Conservation (phyloP, 345 rosid genomes). For the Brassica rapa region DNA sequence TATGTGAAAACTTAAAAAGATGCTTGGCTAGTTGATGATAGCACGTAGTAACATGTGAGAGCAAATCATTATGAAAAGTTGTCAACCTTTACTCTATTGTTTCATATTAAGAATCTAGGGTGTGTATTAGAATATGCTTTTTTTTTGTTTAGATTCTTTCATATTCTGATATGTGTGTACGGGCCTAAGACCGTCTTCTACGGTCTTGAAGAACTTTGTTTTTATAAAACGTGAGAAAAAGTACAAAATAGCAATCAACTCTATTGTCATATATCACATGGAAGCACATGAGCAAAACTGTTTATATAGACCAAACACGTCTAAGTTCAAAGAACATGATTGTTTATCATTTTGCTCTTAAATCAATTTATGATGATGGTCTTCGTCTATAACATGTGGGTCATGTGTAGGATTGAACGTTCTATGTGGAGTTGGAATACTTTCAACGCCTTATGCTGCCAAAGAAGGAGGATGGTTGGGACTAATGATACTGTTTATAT, state of each 20-base stretch:
- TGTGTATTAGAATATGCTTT: constrained; percentile 5
- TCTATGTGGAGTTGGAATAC: constrained; percentile 94
- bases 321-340: constrained; percentile 35
- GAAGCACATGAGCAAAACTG: constrained; percentile 27
- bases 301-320: background rate
- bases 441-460: constrained; percentile 90
- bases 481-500: constrained; percentile 58
- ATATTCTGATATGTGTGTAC: background rate
- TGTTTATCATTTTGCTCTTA: background rate
- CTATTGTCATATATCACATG: constrained; percentile 26
- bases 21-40: constrained; percentile 7
- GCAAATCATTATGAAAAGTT: background rate
- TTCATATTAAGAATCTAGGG: constrained; percentile 5
- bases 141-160: background rate
- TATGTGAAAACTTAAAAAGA: background rate
- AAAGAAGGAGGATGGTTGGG: constrained; percentile 98
- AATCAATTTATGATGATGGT: background rate
- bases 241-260: constrained; percentile 36
- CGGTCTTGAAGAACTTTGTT: background rate
- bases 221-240: constrained; percentile 5
- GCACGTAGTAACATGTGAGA: background rate
- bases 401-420: constrained; percentile 78
- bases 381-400: constrained; percentile 30
- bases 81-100: constrained; percentile 3
- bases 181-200: background rate